A percentile compares a stretch with the other conserved stretches of the same genome.
Evolutionary conservation across 805 yeast species (phyloP).

Genomic region (Pichia sporocuriosa): DNA sequence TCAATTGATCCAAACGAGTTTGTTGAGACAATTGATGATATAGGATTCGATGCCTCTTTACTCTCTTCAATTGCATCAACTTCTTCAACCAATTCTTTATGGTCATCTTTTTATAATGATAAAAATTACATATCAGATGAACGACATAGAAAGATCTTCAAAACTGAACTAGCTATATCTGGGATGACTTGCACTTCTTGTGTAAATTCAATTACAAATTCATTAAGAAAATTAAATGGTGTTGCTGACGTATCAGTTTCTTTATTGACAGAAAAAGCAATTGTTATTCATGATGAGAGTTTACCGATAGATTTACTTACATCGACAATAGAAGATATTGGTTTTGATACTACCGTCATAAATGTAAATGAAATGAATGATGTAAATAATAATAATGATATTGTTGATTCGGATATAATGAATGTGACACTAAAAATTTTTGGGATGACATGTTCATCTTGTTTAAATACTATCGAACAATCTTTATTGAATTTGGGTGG

Average conservation of each 20-base stretch:
- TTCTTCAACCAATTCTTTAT: neutral
- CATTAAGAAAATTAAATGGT: constrained; percentile 34
- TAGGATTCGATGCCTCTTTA: constrained; percentile 50
- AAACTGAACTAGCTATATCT: constrained; percentile 38
- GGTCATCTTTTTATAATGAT: no score
- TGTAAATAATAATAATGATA: neutral
- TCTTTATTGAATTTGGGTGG: constrained; percentile 42
- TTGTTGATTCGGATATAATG: constrained; percentile 8
- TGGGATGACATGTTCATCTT: constrained; percentile 60
- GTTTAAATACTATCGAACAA: constrained; percentile 43
- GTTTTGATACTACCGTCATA: constrained; percentile 41
- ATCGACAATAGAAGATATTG: constrained; percentile 40
- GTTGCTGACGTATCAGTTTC: constrained; percentile 46
- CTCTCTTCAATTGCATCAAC: constrained; percentile 5
- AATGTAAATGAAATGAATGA: constrained; percentile 28
- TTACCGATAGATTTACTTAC: constrained; percentile 30
- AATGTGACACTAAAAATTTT: constrained; percentile 31
- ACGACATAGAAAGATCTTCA: neutral
- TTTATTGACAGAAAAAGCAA: constrained; percentile 63
- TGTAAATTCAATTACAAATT: constrained; percentile 45
- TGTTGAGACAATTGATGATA: constrained; percentile 56
- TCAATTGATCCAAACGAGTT: constrained; percentile 31
- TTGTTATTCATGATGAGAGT: constrained; percentile 39
- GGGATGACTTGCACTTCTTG: constrained; percentile 75
- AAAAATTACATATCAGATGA: no score